A percentile compares a stretch with the other conserved stretches of the same genome.
phyloP scores from a whole-genome alignment of 2,329 filamentous ascomycete species.

The Aspergillus carbonarius region DNA sequence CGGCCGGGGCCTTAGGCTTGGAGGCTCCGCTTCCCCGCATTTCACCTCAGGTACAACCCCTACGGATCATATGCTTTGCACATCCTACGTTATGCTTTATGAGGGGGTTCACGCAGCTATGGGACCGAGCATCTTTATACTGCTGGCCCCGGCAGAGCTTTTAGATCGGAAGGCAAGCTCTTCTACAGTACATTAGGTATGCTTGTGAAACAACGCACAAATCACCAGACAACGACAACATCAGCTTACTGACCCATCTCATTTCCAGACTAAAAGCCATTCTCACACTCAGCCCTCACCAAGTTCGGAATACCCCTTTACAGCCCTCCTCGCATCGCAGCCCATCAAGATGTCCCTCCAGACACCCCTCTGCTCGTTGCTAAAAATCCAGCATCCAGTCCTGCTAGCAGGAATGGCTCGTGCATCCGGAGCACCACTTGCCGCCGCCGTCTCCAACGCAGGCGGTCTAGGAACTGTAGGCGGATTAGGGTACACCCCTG shows the following conservation, averaged over 20 bases:
- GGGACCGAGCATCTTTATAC: neutral
- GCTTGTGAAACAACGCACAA: neutral
- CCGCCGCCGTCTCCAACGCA: conserved; percentile 84
- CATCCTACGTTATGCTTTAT: neutral
- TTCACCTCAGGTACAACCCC: neutral
- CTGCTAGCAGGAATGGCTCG: conserved; percentile 93
- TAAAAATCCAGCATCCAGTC: conserved; percentile 84
- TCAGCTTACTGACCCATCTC: neutral
- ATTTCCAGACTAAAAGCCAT: neutral
- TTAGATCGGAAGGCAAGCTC: neutral
- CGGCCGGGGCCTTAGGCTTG: conserved; percentile 5
- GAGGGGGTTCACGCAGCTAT: neutral
- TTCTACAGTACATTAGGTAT: neutral
- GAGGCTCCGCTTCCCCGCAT: conserved; percentile 13
- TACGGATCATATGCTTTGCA: neutral
- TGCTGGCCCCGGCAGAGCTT: neutral
- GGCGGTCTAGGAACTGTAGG: conserved; percentile 71
- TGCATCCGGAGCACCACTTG: conserved; percentile 73
- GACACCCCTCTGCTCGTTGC: conserved; percentile 74
- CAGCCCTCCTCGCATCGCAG: neutral
- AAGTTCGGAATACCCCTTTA: neutral
- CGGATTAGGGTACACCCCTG: conserved; percentile 67
- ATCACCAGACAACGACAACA: neutral
- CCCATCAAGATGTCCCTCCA: conserved; percentile 55
- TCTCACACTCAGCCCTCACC: neutral